Base-by-base conservation (phyloP, 2,329 filamentous ascomycete genomes). In the Rhexocercosporidium sp. region DNA sequence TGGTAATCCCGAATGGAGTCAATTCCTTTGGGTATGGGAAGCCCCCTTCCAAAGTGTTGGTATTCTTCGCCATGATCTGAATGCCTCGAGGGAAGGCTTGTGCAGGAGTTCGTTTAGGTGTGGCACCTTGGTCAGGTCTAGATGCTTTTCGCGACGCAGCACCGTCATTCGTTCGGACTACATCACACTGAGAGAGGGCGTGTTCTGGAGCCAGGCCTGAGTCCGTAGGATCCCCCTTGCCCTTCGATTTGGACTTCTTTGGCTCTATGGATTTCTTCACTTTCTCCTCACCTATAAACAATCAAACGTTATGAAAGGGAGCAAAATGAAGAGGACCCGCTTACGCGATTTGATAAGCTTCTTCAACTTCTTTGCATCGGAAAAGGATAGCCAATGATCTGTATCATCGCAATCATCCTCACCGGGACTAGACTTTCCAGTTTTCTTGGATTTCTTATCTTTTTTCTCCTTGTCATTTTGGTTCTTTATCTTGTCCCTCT, bases 1-100 rank as follows among this genome's bases (percentile, higher is more conserved):
- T 51, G 18, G 56, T 29, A 16, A 73, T 67, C 11, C 56, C 64
- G 34, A 67, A 70, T 7, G 31, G 14, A 7, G 37, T 31, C 18
- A 73, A 44, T 12, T 66, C 64, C 53, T 62, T 61, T 7, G 66
- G 71, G 37, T 68, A 73, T 11, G 65, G 69, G 29, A 72, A 73
- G 27, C 69, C 72, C 27, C 56, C 34, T 7, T 34, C 11, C 18
- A 70, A 29, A 9, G 46, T 27, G 20, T 62, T 20, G 18, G 63
- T 65, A n/a, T 66, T 41, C 25, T 67, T 61, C n/a, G 70, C 69
- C 49, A 66, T 66, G 31, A 73, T 66, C 29, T 70, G 68, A 18
- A 61, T 46, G 6, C 59, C 59, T 51, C 59, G 59, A 22, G 59
- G 59, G 41, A 61, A 61, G 22, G 59, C 59, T 61, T 61, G 44